These are phyloP conservation scores for Erodium trifolium DNA, from an alignment of 441 rosid genomes.

Conservation along the genomic window DNA sequence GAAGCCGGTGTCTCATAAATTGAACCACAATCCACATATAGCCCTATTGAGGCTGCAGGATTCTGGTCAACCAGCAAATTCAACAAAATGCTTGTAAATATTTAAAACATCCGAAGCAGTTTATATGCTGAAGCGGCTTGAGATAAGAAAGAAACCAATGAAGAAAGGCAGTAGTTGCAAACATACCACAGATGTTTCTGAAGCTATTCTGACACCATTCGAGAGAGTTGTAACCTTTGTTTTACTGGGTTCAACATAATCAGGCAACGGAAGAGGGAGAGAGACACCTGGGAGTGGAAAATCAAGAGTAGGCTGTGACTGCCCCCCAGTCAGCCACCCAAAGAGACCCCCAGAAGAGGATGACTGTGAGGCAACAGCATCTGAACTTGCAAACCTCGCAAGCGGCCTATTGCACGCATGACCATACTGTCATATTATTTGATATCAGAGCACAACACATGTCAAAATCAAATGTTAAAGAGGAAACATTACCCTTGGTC, in stretches of 20 bases:
- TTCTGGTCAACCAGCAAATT: slow-evolving; percentile 29
- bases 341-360: slow-evolving; percentile 58
- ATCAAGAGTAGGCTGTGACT: slow-evolving; percentile 34
- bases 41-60: slow-evolving; percentile 74
- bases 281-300: slow-evolving; percentile 50
- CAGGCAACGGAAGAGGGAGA: slow-evolving; percentile 56
- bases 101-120: not conserved
- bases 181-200: slow-evolving; percentile 52
- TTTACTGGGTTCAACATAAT: slow-evolving; percentile 53
- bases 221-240: slow-evolving; percentile 47
- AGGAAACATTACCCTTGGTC: not conserved
- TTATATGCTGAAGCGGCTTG: no score
- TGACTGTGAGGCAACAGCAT: slow-evolving; percentile 42
- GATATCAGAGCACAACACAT: not conserved
- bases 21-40: slow-evolving; percentile 77
- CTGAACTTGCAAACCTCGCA: slow-evolving; percentile 47
- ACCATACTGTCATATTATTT: slow-evolving; percentile 27
- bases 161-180: not conserved
- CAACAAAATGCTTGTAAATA: slow-evolving; percentile 12
- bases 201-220: slow-evolving; percentile 70
- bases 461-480: slow-evolving; percentile 3
- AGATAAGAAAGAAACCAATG: not conserved
- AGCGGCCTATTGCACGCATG: slow-evolving; percentile 22
- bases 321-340: slow-evolving; percentile 59
- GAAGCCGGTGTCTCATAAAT: slow-evolving; percentile 65